phyloP scores from a whole-genome alignment of 257 asterid species.

The Petunia axillaris region DNA sequence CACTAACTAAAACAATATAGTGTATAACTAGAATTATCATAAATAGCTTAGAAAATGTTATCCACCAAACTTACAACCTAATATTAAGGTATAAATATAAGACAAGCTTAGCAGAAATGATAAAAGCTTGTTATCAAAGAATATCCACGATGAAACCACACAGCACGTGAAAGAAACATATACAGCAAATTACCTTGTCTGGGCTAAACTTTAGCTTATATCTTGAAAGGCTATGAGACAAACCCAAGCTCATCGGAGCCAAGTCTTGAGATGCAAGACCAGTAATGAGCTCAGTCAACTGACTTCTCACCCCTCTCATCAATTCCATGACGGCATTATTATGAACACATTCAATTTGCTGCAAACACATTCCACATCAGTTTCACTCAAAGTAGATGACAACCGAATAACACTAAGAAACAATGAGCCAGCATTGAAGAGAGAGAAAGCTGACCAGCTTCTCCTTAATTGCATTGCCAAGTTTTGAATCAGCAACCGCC shows the following conservation, averaged over 20 bases:
- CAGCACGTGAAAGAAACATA: not conserved
- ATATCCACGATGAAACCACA: not conserved
- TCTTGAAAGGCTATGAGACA: slow-evolving; percentile 88
- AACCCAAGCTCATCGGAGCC: slow-evolving; percentile 93
- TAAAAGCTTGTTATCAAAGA: not conserved
- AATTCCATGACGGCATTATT: slow-evolving; percentile 81
- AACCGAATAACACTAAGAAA: not conserved
- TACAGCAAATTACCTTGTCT: slow-evolving; percentile 57
- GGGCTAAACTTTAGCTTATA: slow-evolving; percentile 90
- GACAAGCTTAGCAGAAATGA: not conserved
- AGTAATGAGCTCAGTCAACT: slow-evolving; percentile 75
- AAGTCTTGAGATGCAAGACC: slow-evolving; percentile 84
- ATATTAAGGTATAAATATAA: not conserved
- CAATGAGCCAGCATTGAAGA: not conserved
- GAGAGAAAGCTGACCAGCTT: slow-evolving; percentile 64
- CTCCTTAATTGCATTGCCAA: slow-evolving; percentile 81
- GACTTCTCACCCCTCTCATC: slow-evolving; percentile 92
- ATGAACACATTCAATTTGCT: slow-evolving; percentile 91
- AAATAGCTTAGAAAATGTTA: not conserved
- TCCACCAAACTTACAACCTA: not conserved
- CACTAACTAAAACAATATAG: not conserved
- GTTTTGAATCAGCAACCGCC: slow-evolving; percentile 86
- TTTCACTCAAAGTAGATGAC: not conserved
- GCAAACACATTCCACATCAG: slow-evolving; percentile 16
- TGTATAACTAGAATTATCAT: not conserved